Conservation (phyloP, 805 yeast genomes). For the Sungouiozyma ichnusensis region DNA sequence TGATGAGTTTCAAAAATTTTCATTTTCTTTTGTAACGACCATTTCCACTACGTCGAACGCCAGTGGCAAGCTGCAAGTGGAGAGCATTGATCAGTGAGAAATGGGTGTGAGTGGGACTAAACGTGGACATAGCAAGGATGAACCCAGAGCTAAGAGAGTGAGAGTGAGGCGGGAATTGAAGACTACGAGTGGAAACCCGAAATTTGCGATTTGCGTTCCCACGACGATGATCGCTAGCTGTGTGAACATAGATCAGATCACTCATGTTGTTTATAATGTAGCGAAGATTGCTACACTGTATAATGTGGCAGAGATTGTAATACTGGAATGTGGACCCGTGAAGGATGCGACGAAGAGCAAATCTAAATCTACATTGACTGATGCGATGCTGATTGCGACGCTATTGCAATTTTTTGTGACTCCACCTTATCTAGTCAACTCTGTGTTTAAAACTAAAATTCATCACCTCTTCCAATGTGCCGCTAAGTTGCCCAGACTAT, state of each 20-base stretch:
- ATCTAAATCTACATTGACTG: conserved; percentile 12
- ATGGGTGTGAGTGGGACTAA: background rate
- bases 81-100: too few species aligned
- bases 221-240: conserved; percentile 55
- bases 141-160: background rate
- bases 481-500: conserved; percentile 54
- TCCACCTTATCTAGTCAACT: conserved; percentile 66
- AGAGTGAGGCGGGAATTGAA: background rate
- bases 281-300: conserved; percentile 65
- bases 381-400: conserved; percentile 49
- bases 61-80: too few species aligned
- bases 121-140: background rate
- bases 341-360: conserved; percentile 8
- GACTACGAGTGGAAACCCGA: background rate
- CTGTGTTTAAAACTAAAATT: conserved; percentile 44
- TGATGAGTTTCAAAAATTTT: background rate
- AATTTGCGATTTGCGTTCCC: conserved; percentile 60
- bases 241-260: conserved; percentile 58
- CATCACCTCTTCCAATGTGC: conserved; percentile 50
- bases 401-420: conserved; percentile 74
- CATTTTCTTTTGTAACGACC: background rate
- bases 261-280: conserved; percentile 63
- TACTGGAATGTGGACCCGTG: conserved; percentile 44
- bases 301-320: conserved; percentile 63
- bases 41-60: too few species aligned